Conservation (phyloP, 768 basidiomycete genomes). For the Lactarius pseudohatsudake region DNA sequence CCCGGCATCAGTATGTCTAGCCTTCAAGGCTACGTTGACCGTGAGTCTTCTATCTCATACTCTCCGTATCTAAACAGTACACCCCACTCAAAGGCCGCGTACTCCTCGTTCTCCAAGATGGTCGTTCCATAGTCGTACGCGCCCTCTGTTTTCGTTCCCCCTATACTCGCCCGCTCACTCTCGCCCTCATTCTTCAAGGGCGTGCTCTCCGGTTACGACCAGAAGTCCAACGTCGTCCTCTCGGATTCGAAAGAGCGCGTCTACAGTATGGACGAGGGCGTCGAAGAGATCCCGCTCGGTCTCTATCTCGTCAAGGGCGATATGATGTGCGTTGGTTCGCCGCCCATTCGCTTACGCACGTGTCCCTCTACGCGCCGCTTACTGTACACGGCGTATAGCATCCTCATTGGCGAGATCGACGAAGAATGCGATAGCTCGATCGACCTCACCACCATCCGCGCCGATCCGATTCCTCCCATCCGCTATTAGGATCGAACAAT, state of each 20-base stretch:
- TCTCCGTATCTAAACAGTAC: constrained; percentile 1
- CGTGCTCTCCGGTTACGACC: constrained; percentile 87
- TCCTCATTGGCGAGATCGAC: constrained; percentile 84
- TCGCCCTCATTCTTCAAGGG: constrained; percentile 52
- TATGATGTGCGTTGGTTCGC: constrained; percentile 74
- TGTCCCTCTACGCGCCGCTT: constrained; percentile 10
- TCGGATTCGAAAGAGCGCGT: constrained; percentile 93
- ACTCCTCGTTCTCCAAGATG: constrained; percentile 93
- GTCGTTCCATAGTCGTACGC: constrained; percentile 87
- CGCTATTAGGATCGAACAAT: constrained; percentile 51
- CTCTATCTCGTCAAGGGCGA: constrained; percentile 98
- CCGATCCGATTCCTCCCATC: constrained; percentile 84
- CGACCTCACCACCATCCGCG: constrained; percentile 75
- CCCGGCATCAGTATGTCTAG: constrained; percentile 59
- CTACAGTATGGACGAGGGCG: constrained; percentile 86
- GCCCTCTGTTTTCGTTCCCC: not conserved
- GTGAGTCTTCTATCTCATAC: constrained; percentile 41
- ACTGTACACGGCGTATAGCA: constrained; percentile 41
- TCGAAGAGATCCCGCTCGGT: constrained; percentile 92
- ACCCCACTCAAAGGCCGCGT: constrained; percentile 63
- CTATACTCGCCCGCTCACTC: not conserved
- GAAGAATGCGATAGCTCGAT: constrained; percentile 72
- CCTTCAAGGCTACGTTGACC: constrained; percentile 90
- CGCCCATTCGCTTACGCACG: not conserved
- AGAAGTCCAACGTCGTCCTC: constrained; percentile 94